Conservation (phyloP, 495 filamentous ascomycete species). For the Hypoxylon fragiforme region DNA sequence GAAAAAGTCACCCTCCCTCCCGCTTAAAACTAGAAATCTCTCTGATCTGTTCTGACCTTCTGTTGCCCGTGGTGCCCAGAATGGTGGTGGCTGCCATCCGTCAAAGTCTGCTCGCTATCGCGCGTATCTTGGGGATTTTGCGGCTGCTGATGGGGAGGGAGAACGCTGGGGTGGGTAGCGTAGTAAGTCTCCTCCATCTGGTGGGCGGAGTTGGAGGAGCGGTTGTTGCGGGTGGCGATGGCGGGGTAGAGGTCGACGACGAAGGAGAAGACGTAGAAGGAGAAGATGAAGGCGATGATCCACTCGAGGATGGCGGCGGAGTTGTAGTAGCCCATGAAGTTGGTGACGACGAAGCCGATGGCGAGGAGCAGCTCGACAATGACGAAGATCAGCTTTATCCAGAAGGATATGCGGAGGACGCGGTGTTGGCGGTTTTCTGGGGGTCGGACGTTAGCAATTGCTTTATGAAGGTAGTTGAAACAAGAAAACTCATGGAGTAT, state of each 20-base stretch:
- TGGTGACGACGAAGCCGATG: constrained; percentile 60
- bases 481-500: no score
- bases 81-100: constrained; percentile 2
- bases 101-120: constrained; percentile 33
- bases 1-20: no score
- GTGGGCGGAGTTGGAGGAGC: constrained; percentile 18
- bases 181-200: constrained; percentile 43
- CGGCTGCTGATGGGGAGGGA: neutral
- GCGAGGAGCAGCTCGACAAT: constrained; percentile 76
- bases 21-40: constrained; percentile 8
- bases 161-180: constrained; percentile 22
- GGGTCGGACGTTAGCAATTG: neutral
- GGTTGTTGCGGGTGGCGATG: constrained; percentile 41
- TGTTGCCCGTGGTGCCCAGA: neutral
- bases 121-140: constrained; percentile 21
- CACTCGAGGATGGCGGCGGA: constrained; percentile 67
- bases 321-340: constrained; percentile 50
- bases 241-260: constrained; percentile 85
- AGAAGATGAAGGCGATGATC: constrained; percentile 87
- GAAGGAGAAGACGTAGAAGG: constrained; percentile 86
- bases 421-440: constrained; percentile 70
- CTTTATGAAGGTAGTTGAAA: no score
- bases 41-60: constrained; percentile 18
- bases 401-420: constrained; percentile 75
- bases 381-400: constrained; percentile 79